A percentile compares a stretch with the other conserved stretches of the same genome.
These are phyloP conservation scores for Trichoderma asperellum DNA, from an alignment of 2,329 filamentous ascomycete genomes.

Conservation along the genomic window DNA sequence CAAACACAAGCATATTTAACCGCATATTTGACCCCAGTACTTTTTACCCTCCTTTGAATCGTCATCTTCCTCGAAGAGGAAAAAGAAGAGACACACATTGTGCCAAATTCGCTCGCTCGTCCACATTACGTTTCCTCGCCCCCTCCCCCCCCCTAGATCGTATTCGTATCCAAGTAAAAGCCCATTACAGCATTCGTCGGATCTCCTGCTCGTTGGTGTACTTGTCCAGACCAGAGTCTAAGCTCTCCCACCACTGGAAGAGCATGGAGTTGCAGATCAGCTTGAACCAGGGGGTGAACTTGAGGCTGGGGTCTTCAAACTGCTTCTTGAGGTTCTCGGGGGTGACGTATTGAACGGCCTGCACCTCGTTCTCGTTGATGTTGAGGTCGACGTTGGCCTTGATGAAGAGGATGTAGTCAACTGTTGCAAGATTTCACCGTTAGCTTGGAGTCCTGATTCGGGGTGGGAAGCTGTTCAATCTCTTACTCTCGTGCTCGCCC, in stretches of 20 bases:
- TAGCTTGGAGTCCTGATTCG: neutral
- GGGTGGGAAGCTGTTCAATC: neutral
- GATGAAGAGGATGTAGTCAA: constrained; percentile 99
- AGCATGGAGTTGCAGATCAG: constrained; percentile 97
- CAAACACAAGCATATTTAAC: neutral
- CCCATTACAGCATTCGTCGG: constrained; percentile 68
- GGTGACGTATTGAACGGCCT: constrained; percentile 81
- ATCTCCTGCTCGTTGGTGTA: constrained; percentile 87
- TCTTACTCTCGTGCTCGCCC: constrained; percentile 97
- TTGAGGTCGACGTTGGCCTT: constrained; percentile 86
- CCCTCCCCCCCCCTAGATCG: neutral
- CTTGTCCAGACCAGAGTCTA: constrained; percentile 79
- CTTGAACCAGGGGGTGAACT: constrained; percentile 99
- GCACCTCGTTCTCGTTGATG: constrained; percentile 85
- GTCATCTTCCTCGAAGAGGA: neutral
- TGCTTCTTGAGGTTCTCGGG: constrained; percentile 80
- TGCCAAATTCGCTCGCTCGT: constrained; percentile 13
- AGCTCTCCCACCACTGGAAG: constrained; percentile 94
- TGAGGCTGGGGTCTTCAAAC: constrained; percentile 78
- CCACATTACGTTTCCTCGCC: neutral
- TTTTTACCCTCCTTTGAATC: neutral
- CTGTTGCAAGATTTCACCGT: constrained; percentile 40
- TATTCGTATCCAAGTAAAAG: neutral
- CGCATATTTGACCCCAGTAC: neutral
- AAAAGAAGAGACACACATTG: constrained; percentile 2